Conservation (phyloP, 1,284 basidiomycete species). For the Anthracocystis setariae region DNA sequence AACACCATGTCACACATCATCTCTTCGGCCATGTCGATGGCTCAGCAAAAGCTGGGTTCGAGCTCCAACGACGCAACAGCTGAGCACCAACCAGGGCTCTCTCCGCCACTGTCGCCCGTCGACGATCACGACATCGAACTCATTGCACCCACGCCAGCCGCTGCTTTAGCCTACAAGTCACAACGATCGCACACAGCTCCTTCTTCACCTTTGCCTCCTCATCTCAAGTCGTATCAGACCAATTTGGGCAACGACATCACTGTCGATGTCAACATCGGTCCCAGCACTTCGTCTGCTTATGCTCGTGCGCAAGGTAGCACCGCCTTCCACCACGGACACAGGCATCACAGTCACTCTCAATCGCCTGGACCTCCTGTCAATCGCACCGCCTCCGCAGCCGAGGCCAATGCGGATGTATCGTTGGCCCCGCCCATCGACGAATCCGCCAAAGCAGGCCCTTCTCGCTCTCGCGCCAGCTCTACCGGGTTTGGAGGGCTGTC, state of each 20-base stretch:
- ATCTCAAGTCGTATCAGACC: constrained; percentile 23
- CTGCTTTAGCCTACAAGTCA: constrained; percentile 7
- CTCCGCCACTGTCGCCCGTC: constrained; percentile 50
- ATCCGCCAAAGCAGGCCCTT: constrained; percentile 1
- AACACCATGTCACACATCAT: constrained; percentile 49
- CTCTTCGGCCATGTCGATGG: constrained; percentile 45
- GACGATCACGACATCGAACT: constrained; percentile 50
- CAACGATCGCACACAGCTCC: constrained; percentile 20
- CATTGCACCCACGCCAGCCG: constrained; percentile 38
- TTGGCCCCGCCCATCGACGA: constrained; percentile 7
- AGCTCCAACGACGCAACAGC: constrained; percentile 14
- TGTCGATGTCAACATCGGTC: constrained; percentile 48
- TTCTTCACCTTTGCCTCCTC: constrained; percentile 26
- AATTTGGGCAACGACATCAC: constrained; percentile 41
- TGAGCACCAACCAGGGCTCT: constrained; percentile 55
- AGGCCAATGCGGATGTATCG: constrained; percentile 1
- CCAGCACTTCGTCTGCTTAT: constrained; percentile 45
- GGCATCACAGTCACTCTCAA: constrained; percentile 23
- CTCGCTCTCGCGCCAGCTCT: constrained; percentile 42
- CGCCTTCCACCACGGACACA: constrained; percentile 44
- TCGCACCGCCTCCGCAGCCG: background rate
- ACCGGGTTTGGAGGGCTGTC: constrained; percentile 26
- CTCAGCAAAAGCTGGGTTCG: constrained; percentile 35
- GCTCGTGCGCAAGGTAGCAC: constrained; percentile 47
- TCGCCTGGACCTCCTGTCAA: constrained; percentile 11